phyloP scores from a whole-genome alignment of 1,284 basidiomycete genomes.

The Psilocybe mexicana region DNA sequence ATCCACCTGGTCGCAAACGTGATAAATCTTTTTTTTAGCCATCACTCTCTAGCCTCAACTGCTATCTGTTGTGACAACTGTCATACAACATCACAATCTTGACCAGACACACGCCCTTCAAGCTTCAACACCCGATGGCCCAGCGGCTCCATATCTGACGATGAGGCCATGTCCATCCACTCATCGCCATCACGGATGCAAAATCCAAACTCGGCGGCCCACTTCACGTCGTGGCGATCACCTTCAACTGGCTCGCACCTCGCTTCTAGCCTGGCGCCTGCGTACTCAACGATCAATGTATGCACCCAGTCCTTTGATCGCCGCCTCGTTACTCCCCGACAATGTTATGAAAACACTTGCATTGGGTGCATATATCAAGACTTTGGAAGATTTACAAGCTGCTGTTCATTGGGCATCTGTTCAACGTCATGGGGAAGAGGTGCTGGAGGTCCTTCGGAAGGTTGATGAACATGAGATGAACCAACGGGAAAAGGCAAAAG shows the following conservation, averaged over 20 bases:
- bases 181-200: neutral
- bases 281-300: neutral
- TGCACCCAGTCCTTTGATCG: constrained; percentile 6
- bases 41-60: constrained; percentile 20
- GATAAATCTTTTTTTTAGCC: neutral
- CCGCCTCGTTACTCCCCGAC: constrained; percentile 5
- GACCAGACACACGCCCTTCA: neutral
- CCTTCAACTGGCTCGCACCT: constrained; percentile 3
- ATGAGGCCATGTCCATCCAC: constrained; percentile 20
- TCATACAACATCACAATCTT: neutral
- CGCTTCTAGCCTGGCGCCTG: constrained; percentile 2
- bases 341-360: constrained; percentile 9
- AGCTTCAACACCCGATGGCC: constrained; percentile 6
- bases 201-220: neutral
- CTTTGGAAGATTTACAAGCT: neutral
- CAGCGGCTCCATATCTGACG: neutral
- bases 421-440: constrained; percentile 3
- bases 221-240: neutral
- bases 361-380: neutral
- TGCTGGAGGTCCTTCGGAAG: neutral
- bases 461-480: constrained; percentile 1
- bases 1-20: constrained; percentile 17
- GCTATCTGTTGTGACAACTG: constrained; percentile 30
- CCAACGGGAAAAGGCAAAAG: neutral
- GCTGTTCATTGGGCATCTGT: neutral